These are phyloP conservation scores for Ophiocordyceps camponoti-rufipedis DNA, from an alignment of 2,329 filamentous ascomycete species.

Conservation along the genomic window DNA sequence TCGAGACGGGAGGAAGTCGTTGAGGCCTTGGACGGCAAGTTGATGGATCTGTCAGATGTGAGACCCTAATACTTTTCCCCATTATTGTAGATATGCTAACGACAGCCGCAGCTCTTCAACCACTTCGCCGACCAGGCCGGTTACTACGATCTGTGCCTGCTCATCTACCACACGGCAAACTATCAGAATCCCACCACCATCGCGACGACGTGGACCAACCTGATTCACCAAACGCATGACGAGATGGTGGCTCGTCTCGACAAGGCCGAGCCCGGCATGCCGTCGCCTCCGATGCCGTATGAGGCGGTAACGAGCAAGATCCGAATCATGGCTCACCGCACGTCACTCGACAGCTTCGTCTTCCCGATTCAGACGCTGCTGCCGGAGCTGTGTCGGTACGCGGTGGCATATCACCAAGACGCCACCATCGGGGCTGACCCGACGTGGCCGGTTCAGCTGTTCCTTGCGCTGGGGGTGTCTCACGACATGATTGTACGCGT, in stretches of 20 bases:
- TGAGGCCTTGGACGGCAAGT: conserved; percentile 54
- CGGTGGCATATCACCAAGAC: conserved; percentile 39
- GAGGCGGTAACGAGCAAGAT: conserved; percentile 49
- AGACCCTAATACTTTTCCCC: conserved; percentile 11
- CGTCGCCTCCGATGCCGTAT: conserved; percentile 38
- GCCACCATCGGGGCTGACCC: conserved; percentile 36
- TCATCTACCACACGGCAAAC: conserved; percentile 84
- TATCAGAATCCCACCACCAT: conserved; percentile 80
- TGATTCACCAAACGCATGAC: conserved; percentile 56
- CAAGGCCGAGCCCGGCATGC: conserved; percentile 20
- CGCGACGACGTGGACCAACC: conserved; percentile 62
- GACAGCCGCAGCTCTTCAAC: conserved; percentile 57
- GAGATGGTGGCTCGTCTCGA: conserved; percentile 26
- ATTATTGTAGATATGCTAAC: conserved; percentile 5
- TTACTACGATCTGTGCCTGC: conserved; percentile 84
- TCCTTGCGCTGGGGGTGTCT: conserved; percentile 35
- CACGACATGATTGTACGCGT: conserved; percentile 37
- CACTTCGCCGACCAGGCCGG: conserved; percentile 75
- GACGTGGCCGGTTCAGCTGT: conserved; percentile 37
- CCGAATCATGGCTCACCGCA: conserved; percentile 45
- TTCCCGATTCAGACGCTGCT: conserved; percentile 45
- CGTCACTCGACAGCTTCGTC: conserved; percentile 45
- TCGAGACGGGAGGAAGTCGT: conserved; percentile 48
- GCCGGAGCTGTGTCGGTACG: conserved; percentile 44
- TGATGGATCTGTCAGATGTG: conserved; percentile 61